These are phyloP conservation scores for Phytophthora pinifolia DNA, from an alignment of 352 stramenopile species.

Conservation along the genomic window DNA sequence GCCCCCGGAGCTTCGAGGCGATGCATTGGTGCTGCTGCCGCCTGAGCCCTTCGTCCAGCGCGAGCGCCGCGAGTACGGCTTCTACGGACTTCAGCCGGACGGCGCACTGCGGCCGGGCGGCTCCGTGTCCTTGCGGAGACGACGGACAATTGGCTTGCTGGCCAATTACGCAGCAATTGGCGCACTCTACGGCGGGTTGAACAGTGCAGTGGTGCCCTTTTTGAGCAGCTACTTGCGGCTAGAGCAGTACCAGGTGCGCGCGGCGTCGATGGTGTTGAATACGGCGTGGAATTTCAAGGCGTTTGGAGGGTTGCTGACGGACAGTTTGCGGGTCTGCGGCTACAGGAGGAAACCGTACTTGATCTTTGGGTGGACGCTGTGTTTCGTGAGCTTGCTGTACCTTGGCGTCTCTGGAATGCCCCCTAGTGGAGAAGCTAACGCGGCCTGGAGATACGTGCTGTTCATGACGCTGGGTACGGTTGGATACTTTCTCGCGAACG, in stretches of 20 bases:
- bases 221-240: conserved; percentile 66
- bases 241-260: conserved; percentile 60
- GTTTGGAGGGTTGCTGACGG: conserved; percentile 59
- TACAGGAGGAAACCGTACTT: conserved; percentile 74
- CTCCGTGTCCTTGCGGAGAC: conserved; percentile 44
- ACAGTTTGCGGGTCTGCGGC: conserved; percentile 59
- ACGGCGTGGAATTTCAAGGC: conserved; percentile 69
- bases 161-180: conserved; percentile 74
- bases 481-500: conserved; percentile 87
- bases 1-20: conserved; percentile 18
- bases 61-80: conserved; percentile 44
- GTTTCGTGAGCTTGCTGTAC: conserved; percentile 37
- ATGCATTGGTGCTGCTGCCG: conserved; percentile 17
- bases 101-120: conserved; percentile 65
- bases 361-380: conserved; percentile 56
- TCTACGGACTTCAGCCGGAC: conserved; percentile 67
- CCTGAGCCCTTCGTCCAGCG: conserved; percentile 6
- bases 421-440: background rate
- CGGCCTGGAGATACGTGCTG: conserved; percentile 63
- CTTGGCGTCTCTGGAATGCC: conserved; percentile 23
- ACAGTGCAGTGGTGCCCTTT: conserved; percentile 51
- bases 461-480: conserved; percentile 79
- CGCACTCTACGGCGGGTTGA: conserved; percentile 66
- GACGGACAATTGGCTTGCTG: conserved; percentile 52
- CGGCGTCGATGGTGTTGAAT: conserved; percentile 51